Percentiles rank a stretch among this genome's conserved stretches.
Conservation (phyloP, 352 stramenopile genomes). For the Phytophthora foliorum region DNA sequence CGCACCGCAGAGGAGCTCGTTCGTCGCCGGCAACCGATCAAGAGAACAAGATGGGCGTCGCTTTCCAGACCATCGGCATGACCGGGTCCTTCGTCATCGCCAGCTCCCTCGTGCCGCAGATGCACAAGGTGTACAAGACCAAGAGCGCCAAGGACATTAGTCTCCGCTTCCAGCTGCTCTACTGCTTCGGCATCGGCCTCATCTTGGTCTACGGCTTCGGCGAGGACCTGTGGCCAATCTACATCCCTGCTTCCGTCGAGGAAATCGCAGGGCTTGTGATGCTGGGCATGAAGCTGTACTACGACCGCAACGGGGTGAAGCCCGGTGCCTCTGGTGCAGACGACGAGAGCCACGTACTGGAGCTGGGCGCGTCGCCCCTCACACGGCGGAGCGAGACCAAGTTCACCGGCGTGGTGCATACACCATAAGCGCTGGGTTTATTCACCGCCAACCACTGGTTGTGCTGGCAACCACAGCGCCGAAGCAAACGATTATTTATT, state of each 20-base stretch:
- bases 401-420: conserved; percentile 23
- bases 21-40: neutral
- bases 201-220: conserved; percentile 61
- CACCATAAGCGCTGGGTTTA: conserved; percentile 6
- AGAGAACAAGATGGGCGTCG: conserved; percentile 34
- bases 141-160: conserved; percentile 73
- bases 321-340: conserved; percentile 3
- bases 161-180: conserved; percentile 57
- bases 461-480: conserved; percentile 8
- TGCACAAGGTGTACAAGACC: conserved; percentile 68
- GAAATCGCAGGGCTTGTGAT: conserved; percentile 46
- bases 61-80: conserved; percentile 67
- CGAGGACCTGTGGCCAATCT: conserved; percentile 64
- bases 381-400: conserved; percentile 32
- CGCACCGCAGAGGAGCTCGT: neutral
- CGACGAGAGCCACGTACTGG: conserved; percentile 28
- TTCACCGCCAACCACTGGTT: too few species aligned
- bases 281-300: conserved; percentile 53
- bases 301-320: conserved; percentile 24
- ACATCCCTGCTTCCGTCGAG: conserved; percentile 61
- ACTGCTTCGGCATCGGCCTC: conserved; percentile 47
- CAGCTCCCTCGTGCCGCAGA: conserved; percentile 64
- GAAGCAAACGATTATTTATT: conserved; percentile 37
- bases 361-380: conserved; percentile 26
- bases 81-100: conserved; percentile 70